Evolutionary conservation across 1,139 yeast genomes (phyloP).

Genomic region (Hemisphaericaspora xylanilytica): DNA sequence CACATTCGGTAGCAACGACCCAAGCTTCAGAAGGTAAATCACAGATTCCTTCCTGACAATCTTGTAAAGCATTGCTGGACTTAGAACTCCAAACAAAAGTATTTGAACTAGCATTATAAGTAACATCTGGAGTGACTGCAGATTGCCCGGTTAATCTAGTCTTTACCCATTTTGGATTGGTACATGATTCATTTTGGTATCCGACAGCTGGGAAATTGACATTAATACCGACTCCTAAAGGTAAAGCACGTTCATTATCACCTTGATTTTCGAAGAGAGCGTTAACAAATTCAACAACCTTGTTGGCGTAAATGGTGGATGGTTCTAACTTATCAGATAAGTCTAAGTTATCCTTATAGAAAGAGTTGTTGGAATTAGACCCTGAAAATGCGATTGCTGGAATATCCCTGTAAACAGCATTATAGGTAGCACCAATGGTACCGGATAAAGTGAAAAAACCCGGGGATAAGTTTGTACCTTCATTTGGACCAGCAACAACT

Average conservation of each 20-base stretch:
- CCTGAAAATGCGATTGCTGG: constrained; percentile 49
- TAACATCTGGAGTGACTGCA: constrained; percentile 28
- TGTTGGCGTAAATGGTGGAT: constrained; percentile 22
- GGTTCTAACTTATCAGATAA: no score
- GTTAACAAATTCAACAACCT: constrained; percentile 32
- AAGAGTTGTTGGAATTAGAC: constrained; percentile 42
- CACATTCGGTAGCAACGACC: constrained; percentile 27
- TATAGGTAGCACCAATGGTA: constrained; percentile 47
- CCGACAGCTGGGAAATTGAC: constrained; percentile 46
- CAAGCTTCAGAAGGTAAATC: constrained; percentile 35
- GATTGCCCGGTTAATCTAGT: constrained; percentile 39
- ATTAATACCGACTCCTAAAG: constrained; percentile 40
- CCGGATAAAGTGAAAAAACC: constrained; percentile 40
- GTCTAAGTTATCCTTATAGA: constrained; percentile 38
- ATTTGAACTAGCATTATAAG: constrained; percentile 30
- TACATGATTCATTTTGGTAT: constrained; percentile 31
- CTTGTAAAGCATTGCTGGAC: constrained; percentile 20
- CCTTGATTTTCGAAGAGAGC: constrained; percentile 33
- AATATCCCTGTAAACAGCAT: constrained; percentile 39
- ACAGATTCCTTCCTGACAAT: constrained; percentile 36
- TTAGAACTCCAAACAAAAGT: constrained; percentile 19
- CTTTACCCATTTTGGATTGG: constrained; percentile 32
- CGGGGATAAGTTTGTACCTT: constrained; percentile 43
- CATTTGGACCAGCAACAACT: constrained; percentile 49
- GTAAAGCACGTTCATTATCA: constrained; percentile 31